Conservation (phyloP, 1,139 yeast species). For the Blastobotrys ciferrii region DNA sequence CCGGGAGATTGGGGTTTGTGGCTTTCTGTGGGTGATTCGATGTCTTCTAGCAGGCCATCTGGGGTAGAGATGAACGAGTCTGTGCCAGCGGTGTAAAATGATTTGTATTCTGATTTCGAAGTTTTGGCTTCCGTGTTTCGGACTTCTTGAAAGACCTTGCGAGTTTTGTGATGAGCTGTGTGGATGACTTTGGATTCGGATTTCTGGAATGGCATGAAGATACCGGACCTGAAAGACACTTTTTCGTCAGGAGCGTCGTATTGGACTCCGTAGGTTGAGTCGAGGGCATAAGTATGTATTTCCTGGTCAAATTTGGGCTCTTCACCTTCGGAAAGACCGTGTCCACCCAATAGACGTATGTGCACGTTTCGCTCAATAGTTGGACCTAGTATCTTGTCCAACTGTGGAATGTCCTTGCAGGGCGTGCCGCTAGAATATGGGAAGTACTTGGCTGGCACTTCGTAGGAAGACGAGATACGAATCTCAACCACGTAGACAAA, state of each 20-base stretch:
- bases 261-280: constrained; percentile 55
- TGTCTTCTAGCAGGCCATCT: neutral
- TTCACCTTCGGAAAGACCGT: constrained; percentile 38
- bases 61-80: neutral
- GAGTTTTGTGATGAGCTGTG: neutral
- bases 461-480: constrained; percentile 35
- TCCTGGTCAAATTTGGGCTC: constrained; percentile 43
- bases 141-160: neutral
- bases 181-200: constrained; percentile 18
- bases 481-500: constrained; percentile 59
- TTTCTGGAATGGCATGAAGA: constrained; percentile 31
- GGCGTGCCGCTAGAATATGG: constrained; percentile 41
- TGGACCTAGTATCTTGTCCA: constrained; percentile 29
- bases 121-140: neutral
- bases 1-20: neutral
- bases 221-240: constrained; percentile 26
- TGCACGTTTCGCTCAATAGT: constrained; percentile 40
- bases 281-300: constrained; percentile 50
- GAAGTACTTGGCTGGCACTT: constrained; percentile 12
- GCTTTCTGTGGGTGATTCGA: neutral
- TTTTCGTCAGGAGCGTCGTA: constrained; percentile 37
- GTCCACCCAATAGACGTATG: constrained; percentile 51
- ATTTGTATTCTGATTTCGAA: too few relatives aligned
- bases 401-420: constrained; percentile 42
- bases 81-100: neutral